Evolutionary conservation across 768 basidiomycete species (phyloP), one percentile per base, ranked within the genome.

Genomic region (Cystoderma amianthinum): DNA sequence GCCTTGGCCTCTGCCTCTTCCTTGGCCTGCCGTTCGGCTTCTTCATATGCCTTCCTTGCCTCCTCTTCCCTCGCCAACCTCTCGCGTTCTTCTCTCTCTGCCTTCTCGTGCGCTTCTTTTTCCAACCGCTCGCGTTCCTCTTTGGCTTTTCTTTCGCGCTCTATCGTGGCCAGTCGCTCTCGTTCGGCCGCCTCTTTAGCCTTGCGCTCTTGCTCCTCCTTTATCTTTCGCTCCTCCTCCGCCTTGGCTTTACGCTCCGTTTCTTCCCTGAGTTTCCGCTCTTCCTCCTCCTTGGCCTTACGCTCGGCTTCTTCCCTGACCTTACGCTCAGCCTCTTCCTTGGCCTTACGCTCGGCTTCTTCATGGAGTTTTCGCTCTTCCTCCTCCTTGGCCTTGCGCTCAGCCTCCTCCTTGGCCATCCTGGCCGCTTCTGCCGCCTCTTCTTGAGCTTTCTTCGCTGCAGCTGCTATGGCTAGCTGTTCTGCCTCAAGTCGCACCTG

Each of bases 251-350:
- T 28, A 7, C 25, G 25, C 7, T 28, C 25, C 7, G 25, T n/a
- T n/a, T 28, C 25, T n/a, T 28, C 25, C 25, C n/a, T 28, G n/a
- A n/a, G 7, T 28, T 28, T 28, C 7, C 25, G 25, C 7, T 28
- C 25, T n/a, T 28, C 25, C n/a, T 28, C 25, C 25, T 28, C 25
- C 25, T 28, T 28, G 7, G 25, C 25, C 25, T 28, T 28, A 7
- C 25, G 25, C 25, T 36, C 34, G 17, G 34, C 34, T 6, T 36
- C 34, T 16, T 6, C 7, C 17, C 18, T n/a, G 7, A n/a, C 25
- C n/a, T 28, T 28, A 28, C 25, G 25, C 25, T 36, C 34, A 36
- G 34, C 34, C 16, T 36, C 34, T 16, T n/a, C 34, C 18, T 36
- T n/a, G 7, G n/a, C 7, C 25, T 28, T 28, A 7, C 25, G 7